These are phyloP conservation scores for Dichomitus squalens DNA, from an alignment of 1,284 basidiomycete genomes.

Conservation along the genomic window DNA sequence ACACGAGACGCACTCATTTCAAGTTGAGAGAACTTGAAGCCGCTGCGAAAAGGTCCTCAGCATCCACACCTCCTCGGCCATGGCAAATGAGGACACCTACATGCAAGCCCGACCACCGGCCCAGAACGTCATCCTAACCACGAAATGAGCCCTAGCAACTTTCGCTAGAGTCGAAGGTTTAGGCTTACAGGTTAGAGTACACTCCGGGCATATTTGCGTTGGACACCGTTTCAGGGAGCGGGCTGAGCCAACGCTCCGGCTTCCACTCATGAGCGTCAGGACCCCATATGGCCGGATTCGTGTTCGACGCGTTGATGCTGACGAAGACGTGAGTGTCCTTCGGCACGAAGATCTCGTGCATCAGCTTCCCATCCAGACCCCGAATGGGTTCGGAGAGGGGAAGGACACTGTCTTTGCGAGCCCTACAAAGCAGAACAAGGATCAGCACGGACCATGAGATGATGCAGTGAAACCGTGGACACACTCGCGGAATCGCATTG, in stretches of 20 bases:
- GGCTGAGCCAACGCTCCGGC: conserved; percentile 9
- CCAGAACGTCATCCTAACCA: background rate
- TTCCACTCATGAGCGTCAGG: conserved; percentile 10
- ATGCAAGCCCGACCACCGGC: background rate
- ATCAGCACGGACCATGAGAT: too few species aligned
- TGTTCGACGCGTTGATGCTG: conserved; percentile 8
- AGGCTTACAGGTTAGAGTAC: conserved; percentile 25
- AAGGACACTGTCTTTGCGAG: background rate
- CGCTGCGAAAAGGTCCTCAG: background rate
- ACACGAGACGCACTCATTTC: background rate
- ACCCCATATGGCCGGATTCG: conserved; percentile 45
- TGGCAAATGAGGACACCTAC: conserved; percentile 6
- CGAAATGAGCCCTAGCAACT: background rate
- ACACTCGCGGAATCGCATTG: conserved; percentile 35
- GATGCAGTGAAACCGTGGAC: background rate
- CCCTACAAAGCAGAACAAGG: too few species aligned
- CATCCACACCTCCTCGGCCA: conserved; percentile 8
- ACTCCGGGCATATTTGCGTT: conserved; percentile 14
- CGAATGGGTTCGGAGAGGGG: conserved; percentile 8
- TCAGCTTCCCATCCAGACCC: background rate
- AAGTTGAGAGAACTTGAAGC: conserved; percentile 8
- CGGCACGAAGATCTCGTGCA: conserved; percentile 10
- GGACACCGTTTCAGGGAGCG: conserved; percentile 4
- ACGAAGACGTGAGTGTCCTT: conserved; percentile 7
- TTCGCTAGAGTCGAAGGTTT: too few species aligned